Conservation (phyloP, 2,329 filamentous ascomycete species). For the Pyricularia grisea region DNA sequence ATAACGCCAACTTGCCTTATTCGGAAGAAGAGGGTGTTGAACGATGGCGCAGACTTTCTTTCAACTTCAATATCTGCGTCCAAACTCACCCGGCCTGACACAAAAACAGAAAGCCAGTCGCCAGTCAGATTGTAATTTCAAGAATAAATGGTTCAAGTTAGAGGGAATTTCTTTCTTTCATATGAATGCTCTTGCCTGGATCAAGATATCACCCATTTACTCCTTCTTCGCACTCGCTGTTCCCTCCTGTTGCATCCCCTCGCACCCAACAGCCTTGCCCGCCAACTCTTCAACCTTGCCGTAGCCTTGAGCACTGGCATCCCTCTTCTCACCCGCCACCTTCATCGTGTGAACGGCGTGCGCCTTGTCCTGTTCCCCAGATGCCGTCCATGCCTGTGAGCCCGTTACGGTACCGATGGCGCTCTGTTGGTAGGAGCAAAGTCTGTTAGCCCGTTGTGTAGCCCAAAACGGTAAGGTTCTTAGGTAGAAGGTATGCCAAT, state of each 20-base stretch:
- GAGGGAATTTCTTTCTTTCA: background rate
- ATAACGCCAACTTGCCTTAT: background rate
- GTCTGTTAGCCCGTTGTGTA: background rate
- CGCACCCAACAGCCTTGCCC: conserved; percentile 54
- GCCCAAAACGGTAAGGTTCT: no score
- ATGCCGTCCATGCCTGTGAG: conserved; percentile 52
- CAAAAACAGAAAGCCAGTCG: no score
- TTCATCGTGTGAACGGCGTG: conserved; percentile 55
- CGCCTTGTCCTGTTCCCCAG: conserved; percentile 55
- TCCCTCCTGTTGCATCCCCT: conserved; percentile 60
- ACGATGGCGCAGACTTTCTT: no score
- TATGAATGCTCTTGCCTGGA: background rate
- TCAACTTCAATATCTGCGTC: background rate
- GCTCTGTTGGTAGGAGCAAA: conserved; percentile 27
- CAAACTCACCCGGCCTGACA: background rate
- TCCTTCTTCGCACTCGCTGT: conserved; percentile 31
- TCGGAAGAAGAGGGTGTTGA: background rate
- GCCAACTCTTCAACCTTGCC: conserved; percentile 57
- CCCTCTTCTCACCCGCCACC: conserved; percentile 44
- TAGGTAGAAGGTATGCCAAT: background rate
- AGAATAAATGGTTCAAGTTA: no score
- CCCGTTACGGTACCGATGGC: conserved; percentile 53
- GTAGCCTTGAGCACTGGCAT: conserved; percentile 42
- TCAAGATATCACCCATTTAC: background rate
- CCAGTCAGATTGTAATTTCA: no score